Evolutionary conservation across 495 filamentous ascomycete species (phyloP).

Genomic region (Podospora australis): DNA sequence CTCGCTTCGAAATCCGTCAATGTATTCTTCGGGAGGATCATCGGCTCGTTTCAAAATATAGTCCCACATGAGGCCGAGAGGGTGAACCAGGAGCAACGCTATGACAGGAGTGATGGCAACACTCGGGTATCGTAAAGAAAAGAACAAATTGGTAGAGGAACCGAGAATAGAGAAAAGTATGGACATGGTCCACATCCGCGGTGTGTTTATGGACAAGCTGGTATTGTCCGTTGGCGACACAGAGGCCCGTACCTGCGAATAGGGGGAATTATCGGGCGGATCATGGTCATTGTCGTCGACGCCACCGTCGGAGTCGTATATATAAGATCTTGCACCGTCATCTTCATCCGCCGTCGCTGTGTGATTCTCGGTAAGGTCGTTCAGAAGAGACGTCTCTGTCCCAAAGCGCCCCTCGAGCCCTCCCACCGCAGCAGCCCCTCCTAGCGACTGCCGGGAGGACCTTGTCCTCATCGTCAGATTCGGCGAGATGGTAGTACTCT

Average conservation of each 20-base stretch:
- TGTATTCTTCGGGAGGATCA: conserved; percentile 57
- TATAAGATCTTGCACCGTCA: conserved; percentile 19
- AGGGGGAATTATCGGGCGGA: conserved; percentile 57
- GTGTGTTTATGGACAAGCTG: conserved; percentile 71
- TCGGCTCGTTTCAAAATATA: conserved; percentile 52
- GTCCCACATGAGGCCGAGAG: conserved; percentile 74
- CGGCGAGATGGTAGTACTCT: conserved; percentile 12
- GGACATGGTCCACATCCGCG: conserved; percentile 79
- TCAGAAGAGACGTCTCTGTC: conserved; percentile 33
- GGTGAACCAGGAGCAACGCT: conserved; percentile 73
- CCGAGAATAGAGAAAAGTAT: conserved; percentile 72
- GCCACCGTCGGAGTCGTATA: conserved; percentile 25
- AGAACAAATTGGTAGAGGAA: conserved; percentile 77
- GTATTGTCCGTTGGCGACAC: conserved; percentile 68
- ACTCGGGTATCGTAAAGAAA: conserved; percentile 77
- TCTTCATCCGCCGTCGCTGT: conserved; percentile 15
- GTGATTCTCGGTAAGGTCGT: conserved; percentile 25
- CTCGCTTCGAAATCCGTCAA: conserved; percentile 42
- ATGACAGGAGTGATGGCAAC: conserved; percentile 82
- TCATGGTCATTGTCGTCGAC: conserved; percentile 42
- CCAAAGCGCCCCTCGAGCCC: conserved; percentile 43
- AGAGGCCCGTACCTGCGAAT: conserved; percentile 70
- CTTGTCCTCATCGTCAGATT: conserved; percentile 1
- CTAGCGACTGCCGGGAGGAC: conserved; percentile 29
- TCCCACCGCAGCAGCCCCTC: conserved; percentile 33